These are phyloP conservation scores for Galerina sulciceps DNA, from an alignment of 768 basidiomycete genomes.

Conservation along the genomic window DNA sequence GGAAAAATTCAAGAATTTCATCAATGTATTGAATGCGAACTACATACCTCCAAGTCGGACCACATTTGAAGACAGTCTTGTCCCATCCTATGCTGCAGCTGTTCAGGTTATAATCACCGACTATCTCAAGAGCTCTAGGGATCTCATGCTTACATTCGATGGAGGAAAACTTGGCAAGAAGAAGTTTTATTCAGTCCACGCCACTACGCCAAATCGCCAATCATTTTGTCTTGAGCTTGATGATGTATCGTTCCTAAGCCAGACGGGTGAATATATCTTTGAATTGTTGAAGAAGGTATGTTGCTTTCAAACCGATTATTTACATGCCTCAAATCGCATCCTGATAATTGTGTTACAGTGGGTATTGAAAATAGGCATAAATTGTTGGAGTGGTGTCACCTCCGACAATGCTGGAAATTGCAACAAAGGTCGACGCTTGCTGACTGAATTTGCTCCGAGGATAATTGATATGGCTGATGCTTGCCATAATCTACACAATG, in stretches of 20 bases:
- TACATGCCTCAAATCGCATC: too few relatives aligned
- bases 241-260: not conserved
- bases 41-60: not conserved
- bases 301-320: too few relatives aligned
- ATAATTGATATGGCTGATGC: constrained; percentile 3
- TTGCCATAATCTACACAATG: constrained; percentile 4
- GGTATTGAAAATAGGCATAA: not conserved
- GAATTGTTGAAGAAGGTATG: not conserved
- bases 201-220: not conserved
- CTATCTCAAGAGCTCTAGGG: not conserved
- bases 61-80: not conserved
- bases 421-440: not conserved
- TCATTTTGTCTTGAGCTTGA: not conserved
- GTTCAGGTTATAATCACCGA: not conserved
- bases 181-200: not conserved
- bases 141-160: constrained; percentile 12
- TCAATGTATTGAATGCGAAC: not conserved
- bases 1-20: not conserved
- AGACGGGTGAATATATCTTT: not conserved
- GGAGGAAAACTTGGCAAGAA: constrained; percentile 2
- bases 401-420: constrained; percentile 7
- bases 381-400: not conserved
- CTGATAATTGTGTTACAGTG: not conserved
- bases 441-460: not conserved
- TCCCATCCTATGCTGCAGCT: constrained; percentile 1